These are phyloP conservation scores for Sporothrix protearum DNA, from an alignment of 2,329 filamentous ascomycete genomes.

Conservation along the genomic window DNA sequence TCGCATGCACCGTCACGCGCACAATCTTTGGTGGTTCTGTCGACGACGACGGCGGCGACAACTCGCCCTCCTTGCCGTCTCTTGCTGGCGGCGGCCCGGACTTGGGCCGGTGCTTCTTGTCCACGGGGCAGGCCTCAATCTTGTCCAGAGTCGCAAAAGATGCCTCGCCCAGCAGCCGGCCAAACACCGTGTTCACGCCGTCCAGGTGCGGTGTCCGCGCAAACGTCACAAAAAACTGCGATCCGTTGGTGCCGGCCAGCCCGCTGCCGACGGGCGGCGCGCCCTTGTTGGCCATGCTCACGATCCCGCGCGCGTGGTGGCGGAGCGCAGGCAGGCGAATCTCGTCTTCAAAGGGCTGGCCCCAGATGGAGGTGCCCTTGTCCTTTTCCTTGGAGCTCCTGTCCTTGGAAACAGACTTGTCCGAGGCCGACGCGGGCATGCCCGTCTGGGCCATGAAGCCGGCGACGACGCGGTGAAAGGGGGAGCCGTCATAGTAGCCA, in stretches of 20 bases:
- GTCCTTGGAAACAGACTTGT: slow-evolving; percentile 45
- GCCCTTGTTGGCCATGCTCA: slow-evolving; percentile 78
- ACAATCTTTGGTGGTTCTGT: slow-evolving; percentile 16
- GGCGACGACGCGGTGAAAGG: slow-evolving; percentile 77
- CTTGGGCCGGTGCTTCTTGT: slow-evolving; percentile 73
- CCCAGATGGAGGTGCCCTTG: slow-evolving; percentile 67
- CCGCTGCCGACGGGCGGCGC: slow-evolving; percentile 26
- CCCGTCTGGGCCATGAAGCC: slow-evolving; percentile 79
- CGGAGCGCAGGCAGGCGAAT: slow-evolving; percentile 62
- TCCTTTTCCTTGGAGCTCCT: slow-evolving; percentile 49
- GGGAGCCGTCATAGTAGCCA: slow-evolving; percentile 68
- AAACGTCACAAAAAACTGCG: slow-evolving; percentile 78
- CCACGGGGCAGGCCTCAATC: slow-evolving; percentile 68
- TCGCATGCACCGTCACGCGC: slow-evolving; percentile 23
- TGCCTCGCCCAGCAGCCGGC: slow-evolving; percentile 65
- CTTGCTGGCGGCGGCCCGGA: slow-evolving; percentile 28
- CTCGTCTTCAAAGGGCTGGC: slow-evolving; percentile 73
- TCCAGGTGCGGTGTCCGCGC: slow-evolving; percentile 76
- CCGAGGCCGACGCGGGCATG: slow-evolving; percentile 44
- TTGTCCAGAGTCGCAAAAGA: slow-evolving; percentile 62
- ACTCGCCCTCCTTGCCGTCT: background rate
- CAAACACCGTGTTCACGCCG: slow-evolving; percentile 81
- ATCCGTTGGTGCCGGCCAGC: slow-evolving; percentile 63
- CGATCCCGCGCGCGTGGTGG: slow-evolving; percentile 65
- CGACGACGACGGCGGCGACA: background rate